Evolutionary conservation across 208 protist genomes (phyloP), one percentile per base, ranked within the genome.

Genomic region (Trypanosoma congolense): DNA sequence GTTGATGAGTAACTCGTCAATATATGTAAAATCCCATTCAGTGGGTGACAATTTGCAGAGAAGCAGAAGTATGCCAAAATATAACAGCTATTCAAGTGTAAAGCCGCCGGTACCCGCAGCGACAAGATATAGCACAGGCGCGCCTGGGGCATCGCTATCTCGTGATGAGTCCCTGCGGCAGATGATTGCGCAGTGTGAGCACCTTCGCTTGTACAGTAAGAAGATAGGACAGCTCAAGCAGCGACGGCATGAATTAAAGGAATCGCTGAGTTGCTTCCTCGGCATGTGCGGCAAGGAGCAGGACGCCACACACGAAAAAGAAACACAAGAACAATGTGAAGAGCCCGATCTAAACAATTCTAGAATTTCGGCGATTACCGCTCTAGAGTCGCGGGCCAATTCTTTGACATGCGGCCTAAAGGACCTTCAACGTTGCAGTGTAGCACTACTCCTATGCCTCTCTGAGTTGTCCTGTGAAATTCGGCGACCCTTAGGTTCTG

Each of bases 121-220:
- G 12, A 38, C 33, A 38, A 38, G 12, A 12, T 38, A 16, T 38
- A 38, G 9, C 33, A 38, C 6, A 16, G 9, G 6, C 6, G 33
- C 33, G 6, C 12, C 42, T 24, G 18, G 18, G 21, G 21, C 18
- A 9, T 22, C 8, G 10, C 10, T n/a, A 9, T 25, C n/a, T 6
- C 21, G 41, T 16, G 48, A 61, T 46, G 29, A 29, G 8, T 12
- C 26, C 6, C 41, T 82, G 12, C 65, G 86, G 21, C 50, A 57
- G 1, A 65, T 90, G 51, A 42, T 58, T 14, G 44, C 43, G 21
- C 90, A 83, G 70, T 87, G 86, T 64, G 60, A 75, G 30, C 71
- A 80, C 43, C 65, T 84, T 48, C 66, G 77, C 31, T 74, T 77
- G 16, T 77, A 76, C 38, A 61, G 50, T 0, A 42, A 69, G 35